Evolutionary conservation across 208 protist genomes (phyloP).

Genomic region (Plasmodiophora brassicae): DNA sequence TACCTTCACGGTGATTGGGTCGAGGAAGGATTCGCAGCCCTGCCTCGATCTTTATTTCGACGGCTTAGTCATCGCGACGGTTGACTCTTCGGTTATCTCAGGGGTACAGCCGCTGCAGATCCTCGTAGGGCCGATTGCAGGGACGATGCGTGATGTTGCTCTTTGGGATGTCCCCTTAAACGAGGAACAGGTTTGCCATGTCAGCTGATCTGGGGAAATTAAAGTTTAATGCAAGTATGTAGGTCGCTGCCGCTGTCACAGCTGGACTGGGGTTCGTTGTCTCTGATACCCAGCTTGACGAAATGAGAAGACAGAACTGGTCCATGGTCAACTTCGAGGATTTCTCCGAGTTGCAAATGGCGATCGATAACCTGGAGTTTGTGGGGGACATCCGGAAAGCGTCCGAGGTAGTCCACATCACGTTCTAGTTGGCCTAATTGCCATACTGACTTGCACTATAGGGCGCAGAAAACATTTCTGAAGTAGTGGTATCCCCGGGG

Average conservation of each 20-base stretch:
- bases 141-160: background rate
- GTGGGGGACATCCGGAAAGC: background rate
- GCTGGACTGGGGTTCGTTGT: background rate
- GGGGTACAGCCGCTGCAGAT: background rate
- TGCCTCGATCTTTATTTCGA: background rate
- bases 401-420: too few relatives aligned
- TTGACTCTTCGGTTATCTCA: background rate
- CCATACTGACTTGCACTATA: too few relatives aligned
- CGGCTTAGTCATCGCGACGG: background rate
- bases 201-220: background rate
- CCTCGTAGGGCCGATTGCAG: background rate
- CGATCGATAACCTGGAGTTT: background rate
- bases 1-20: background rate
- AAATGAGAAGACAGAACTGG: background rate
- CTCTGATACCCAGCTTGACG: background rate
- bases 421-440: too few relatives aligned
- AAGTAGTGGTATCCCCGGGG: background rate
- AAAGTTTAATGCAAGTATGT: background rate
- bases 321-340: background rate
- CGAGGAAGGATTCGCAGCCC: background rate
- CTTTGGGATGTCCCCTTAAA: background rate
- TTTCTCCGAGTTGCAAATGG: background rate
- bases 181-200: background rate
- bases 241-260: background rate
- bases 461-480: too few relatives aligned